phyloP scores from a whole-genome alignment of 2,329 filamentous ascomycete genomes.

The Stenocarpella maydis region DNA sequence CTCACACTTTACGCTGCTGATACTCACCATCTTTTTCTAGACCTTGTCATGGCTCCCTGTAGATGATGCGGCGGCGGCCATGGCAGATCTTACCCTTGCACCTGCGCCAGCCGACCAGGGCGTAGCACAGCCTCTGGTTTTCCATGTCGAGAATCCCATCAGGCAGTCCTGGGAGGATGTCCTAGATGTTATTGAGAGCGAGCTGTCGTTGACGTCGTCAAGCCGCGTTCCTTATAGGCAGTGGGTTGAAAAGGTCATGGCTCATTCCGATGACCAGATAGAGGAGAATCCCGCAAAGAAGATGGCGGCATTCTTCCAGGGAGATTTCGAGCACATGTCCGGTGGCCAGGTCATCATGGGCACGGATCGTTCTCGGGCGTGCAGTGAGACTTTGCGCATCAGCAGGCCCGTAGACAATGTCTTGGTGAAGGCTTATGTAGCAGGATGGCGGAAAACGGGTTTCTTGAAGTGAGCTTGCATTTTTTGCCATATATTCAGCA shows the following conservation, averaged over 20 bases:
- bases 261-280: neutral
- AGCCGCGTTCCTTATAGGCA: neutral
- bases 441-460: neutral
- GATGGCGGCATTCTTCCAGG: neutral
- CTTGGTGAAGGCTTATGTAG: constrained; percentile 1
- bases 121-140: constrained; percentile 24
- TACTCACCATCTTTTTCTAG: neutral
- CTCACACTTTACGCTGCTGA: neutral
- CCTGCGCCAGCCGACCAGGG: constrained; percentile 24
- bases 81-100: constrained; percentile 39
- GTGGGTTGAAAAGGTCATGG: neutral
- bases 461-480: neutral
- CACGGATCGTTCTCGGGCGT: neutral
- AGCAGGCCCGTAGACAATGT: neutral
- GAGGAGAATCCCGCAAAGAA: neutral
- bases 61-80: constrained; percentile 43
- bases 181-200: constrained; percentile 27
- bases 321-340: neutral
- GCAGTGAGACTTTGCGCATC: neutral
- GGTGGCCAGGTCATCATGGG: neutral
- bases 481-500: neutral
- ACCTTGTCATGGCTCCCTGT: constrained; percentile 56
- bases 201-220: neutral
- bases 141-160: constrained; percentile 27
- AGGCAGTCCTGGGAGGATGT: constrained; percentile 14